phyloP scores from a whole-genome alignment of 2,329 filamentous ascomycete species.

The Fusarium hainanense region DNA sequence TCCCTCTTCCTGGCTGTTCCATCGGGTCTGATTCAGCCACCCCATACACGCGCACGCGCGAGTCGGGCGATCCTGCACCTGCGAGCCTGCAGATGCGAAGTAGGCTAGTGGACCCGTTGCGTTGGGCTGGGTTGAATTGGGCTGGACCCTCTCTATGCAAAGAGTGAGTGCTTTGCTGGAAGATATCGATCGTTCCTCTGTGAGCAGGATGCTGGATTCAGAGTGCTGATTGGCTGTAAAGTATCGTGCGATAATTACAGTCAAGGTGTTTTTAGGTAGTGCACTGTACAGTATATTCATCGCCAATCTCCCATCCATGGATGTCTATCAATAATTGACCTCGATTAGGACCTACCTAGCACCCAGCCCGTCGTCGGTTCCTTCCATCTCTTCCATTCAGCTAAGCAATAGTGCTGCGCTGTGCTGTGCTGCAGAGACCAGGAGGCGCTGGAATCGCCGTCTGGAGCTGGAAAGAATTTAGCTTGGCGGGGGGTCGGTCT shows the following conservation, averaged over 20 bases:
- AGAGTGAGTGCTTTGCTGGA: not conserved
- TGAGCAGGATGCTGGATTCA: constrained; percentile 1
- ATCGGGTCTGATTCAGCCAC: constrained; percentile 45
- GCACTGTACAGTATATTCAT: not conserved
- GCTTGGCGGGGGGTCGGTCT: constrained; percentile 37
- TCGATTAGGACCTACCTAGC: not conserved
- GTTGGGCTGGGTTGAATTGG: constrained; percentile 31
- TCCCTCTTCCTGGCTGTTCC: constrained; percentile 17
- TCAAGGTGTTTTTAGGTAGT: constrained; percentile 4
- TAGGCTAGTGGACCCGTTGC: constrained; percentile 34
- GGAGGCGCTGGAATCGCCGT: constrained; percentile 30
- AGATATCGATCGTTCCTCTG: constrained; percentile 9
- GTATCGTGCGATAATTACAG: constrained; percentile 2
- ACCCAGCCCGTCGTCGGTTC: not conserved
- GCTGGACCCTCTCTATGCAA: constrained; percentile 18
- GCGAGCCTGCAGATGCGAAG: constrained; percentile 21
- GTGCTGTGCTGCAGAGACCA: not conserved
- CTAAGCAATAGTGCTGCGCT: not conserved
- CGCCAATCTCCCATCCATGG: constrained; percentile 8
- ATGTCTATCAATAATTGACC: constrained; percentile 5
- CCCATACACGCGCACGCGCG: constrained; percentile 33
- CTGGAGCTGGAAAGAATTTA: constrained; percentile 30
- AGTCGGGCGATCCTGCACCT: constrained; percentile 35
- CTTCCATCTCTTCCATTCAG: constrained; percentile 2
- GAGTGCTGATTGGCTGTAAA: constrained; percentile 23